A percentile compares a stretch with the other conserved stretches of the same genome.
These are phyloP conservation scores for Clarireedia paspali DNA, from an alignment of 2,329 filamentous ascomycete genomes.

Conservation along the genomic window DNA sequence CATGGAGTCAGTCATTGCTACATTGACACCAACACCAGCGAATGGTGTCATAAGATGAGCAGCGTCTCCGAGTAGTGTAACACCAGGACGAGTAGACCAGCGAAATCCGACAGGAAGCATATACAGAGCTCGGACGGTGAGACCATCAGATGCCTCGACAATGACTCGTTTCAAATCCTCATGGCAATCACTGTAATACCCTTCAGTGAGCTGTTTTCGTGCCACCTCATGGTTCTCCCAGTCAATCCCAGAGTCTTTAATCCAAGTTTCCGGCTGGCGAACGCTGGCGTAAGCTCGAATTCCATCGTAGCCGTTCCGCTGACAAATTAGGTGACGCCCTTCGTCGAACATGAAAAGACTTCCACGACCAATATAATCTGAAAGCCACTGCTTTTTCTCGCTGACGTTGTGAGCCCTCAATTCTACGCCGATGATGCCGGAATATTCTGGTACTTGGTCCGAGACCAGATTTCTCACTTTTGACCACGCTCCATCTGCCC, in stretches of 20 bases:
- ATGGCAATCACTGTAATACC: conserved; percentile 16
- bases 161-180: conserved; percentile 18
- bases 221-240: conserved; percentile 13
- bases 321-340: conserved; percentile 28
- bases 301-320: conserved; percentile 35
- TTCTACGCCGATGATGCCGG: conserved; percentile 28
- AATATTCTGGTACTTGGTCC: conserved; percentile 31
- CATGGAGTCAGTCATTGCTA: conserved; percentile 38
- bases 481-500: conserved; percentile 36
- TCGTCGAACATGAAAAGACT: conserved; percentile 29
- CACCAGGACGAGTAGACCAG: conserved; percentile 29
- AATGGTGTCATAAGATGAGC: conserved; percentile 42
- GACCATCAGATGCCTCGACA: conserved; percentile 10
- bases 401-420: conserved; percentile 27
- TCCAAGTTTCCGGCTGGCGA: conserved; percentile 19
- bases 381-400: conserved; percentile 30
- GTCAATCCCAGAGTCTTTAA: conserved; percentile 20
- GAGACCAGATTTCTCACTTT: conserved; percentile 29
- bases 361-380: conserved; percentile 32
- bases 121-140: conserved; percentile 16
- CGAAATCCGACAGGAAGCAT: conserved; percentile 30
- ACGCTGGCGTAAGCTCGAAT: conserved; percentile 27
- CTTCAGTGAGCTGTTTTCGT: conserved; percentile 10
- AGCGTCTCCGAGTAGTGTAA: conserved; percentile 42
- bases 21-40: conserved; percentile 42